Percentiles rank a stretch among this genome's conserved stretches.
Evolutionary conservation across 73 alveolate genomes (phyloP).

Genomic region (Blepharisma japonicum): DNA sequence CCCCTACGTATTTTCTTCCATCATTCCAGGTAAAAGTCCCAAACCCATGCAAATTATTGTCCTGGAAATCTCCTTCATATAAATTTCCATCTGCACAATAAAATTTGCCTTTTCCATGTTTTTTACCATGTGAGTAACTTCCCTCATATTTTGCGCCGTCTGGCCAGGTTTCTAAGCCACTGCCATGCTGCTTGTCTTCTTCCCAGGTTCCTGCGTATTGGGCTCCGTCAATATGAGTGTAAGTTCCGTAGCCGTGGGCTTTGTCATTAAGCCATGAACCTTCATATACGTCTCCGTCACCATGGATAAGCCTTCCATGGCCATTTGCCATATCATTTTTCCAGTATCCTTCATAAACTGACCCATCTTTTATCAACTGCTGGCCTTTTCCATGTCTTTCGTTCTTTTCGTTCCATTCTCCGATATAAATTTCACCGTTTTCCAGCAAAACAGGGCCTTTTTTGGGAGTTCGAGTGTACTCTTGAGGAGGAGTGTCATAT

Average conservation of each 20-base stretch:
- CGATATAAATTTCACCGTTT: slow-evolving; percentile 16
- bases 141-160: slow-evolving; percentile 39
- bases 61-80: slow-evolving; percentile 57
- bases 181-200: slow-evolving; percentile 61
- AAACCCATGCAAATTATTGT: slow-evolving; percentile 6
- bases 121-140: slow-evolving; percentile 34
- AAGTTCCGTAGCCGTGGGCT: slow-evolving; percentile 56
- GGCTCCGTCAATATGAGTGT: slow-evolving; percentile 48
- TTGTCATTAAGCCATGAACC: slow-evolving; percentile 60
- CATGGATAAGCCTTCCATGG: slow-evolving; percentile 57
- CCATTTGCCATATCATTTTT: slow-evolving; percentile 57
- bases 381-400: slow-evolving; percentile 62
- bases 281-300: slow-evolving; percentile 59
- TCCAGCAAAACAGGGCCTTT: not conserved
- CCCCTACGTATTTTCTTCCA: slow-evolving; percentile 2
- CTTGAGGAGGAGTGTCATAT: not conserved
- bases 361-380: slow-evolving; percentile 54
- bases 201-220: slow-evolving; percentile 62
- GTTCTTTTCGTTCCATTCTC: slow-evolving; percentile 30
- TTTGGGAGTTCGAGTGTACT: not conserved
- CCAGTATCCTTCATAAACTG: slow-evolving; percentile 61
- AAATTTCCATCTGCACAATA: slow-evolving; percentile 46
- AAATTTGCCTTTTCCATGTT: slow-evolving; percentile 62
- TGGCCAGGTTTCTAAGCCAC: slow-evolving; percentile 55
- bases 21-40: slow-evolving; percentile 19